A percentile compares a stretch with the other conserved stretches of the same genome.
Evolutionary conservation across 768 basidiomycete genomes (phyloP).

Genomic region (Obba rivulosa): DNA sequence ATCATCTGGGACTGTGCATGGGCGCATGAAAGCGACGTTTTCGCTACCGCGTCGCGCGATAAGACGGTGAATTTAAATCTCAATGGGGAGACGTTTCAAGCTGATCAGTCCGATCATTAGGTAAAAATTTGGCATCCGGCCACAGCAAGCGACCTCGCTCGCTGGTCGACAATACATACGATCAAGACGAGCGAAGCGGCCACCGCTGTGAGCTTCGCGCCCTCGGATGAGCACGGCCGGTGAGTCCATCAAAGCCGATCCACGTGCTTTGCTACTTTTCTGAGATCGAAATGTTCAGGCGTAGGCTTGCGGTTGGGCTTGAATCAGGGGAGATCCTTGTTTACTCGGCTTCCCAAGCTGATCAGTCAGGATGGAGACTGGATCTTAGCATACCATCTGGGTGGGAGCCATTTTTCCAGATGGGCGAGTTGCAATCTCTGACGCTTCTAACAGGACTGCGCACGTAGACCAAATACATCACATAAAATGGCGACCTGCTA

Average conservation of each 20-base stretch:
- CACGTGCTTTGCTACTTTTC: neutral
- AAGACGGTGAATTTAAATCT: conserved; percentile 57
- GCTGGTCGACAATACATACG: conserved; percentile 56
- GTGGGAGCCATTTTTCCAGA: conserved; percentile 34
- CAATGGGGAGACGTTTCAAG: neutral
- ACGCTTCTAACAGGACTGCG: conserved; percentile 43
- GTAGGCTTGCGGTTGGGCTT: conserved; percentile 73
- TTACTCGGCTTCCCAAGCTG: conserved; percentile 36
- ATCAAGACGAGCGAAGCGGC: conserved; percentile 73
- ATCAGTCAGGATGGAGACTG: conserved; percentile 40
- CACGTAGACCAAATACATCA: conserved; percentile 79
- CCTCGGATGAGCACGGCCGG: conserved; percentile 35
- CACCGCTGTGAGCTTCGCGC: conserved; percentile 72
- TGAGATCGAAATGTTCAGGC: conserved; percentile 24
- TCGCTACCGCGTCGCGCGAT: conserved; percentile 93
- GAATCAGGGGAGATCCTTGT: conserved; percentile 76
- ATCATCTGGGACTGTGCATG: conserved; percentile 97
- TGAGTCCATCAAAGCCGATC: conserved; percentile 19
- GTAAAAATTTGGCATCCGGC: conserved; percentile 74
- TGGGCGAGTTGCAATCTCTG: conserved; percentile 1
- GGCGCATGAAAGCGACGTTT: conserved; percentile 69
- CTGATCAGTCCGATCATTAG: conserved; percentile 39
- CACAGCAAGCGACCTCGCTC: conserved; percentile 19
- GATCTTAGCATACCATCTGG: conserved; percentile 40
- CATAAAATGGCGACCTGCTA: conserved; percentile 68